phyloP scores from a whole-genome alignment of 2,329 filamentous ascomycete genomes.

The Cordyceps pruinosa region DNA sequence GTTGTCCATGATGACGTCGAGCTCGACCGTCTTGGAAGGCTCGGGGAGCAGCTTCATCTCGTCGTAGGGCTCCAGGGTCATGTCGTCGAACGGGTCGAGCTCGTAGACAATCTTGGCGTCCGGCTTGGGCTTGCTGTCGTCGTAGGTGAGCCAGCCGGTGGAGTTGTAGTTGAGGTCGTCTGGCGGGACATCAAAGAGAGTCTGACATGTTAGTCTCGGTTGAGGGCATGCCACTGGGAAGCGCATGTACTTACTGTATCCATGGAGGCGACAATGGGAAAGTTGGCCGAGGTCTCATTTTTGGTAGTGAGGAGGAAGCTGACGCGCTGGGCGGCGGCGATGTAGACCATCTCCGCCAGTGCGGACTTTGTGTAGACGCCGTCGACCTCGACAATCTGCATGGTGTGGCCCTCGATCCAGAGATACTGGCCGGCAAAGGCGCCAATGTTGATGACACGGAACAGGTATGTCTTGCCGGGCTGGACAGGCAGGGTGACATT shows the following conservation, averaged over 20 bases:
- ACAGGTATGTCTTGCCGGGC: constrained; percentile 64
- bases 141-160: constrained; percentile 58
- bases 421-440: constrained; percentile 63
- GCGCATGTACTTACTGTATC: constrained; percentile 45
- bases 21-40: constrained; percentile 55
- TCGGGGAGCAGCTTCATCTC: constrained; percentile 51
- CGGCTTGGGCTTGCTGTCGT: constrained; percentile 35
- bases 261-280: constrained; percentile 62
- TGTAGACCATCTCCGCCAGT: constrained; percentile 56
- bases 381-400: constrained; percentile 66
- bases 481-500: constrained; percentile 52
- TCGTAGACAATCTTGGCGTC: constrained; percentile 47
- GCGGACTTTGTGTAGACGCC: constrained; percentile 59
- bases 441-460: constrained; percentile 66
- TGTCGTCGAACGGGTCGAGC: constrained; percentile 67
- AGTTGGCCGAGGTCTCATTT: constrained; percentile 56
- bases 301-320: constrained; percentile 57
- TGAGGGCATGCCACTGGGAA: no score
- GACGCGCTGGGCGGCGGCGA: constrained; percentile 61
- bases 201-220: constrained; percentile 31
- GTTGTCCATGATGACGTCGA: constrained; percentile 58
- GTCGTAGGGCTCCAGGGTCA: constrained; percentile 62
- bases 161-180: constrained; percentile 60
- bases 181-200: constrained; percentile 63
- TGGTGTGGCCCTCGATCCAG: constrained; percentile 60